phyloP scores from a whole-genome alignment of 768 basidiomycete genomes.

The Leccinellum albellum region DNA sequence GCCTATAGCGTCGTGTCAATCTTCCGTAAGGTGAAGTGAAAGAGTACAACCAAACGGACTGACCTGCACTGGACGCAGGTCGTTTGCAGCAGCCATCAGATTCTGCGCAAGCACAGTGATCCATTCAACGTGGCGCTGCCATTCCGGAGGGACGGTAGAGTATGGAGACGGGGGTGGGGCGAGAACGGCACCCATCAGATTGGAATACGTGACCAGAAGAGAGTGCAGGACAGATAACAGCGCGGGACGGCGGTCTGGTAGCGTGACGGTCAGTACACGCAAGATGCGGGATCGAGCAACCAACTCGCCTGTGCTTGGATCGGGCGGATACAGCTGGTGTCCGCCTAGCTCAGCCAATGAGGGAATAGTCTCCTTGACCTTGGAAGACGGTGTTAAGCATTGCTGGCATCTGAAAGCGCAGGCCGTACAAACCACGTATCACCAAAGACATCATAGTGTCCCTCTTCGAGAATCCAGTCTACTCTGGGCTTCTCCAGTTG shows the following conservation, averaged over 20 bases:
- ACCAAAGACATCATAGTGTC: conserved; percentile 79
- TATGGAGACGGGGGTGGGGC: conserved; percentile 55
- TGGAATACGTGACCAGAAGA: conserved; percentile 75
- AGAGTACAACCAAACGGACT: conserved; percentile 10
- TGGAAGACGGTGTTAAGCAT: conserved; percentile 11
- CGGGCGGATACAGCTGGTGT: conserved; percentile 73
- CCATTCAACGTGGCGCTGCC: conserved; percentile 77
- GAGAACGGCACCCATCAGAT: conserved; percentile 65
- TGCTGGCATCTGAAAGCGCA: conserved; percentile 8
- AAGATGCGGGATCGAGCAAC: not conserved
- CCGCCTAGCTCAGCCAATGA: conserved; percentile 81
- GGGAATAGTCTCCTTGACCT: conserved; percentile 83
- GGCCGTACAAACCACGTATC: conserved; percentile 82
- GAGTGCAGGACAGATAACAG: conserved; percentile 69
- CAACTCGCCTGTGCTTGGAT: conserved; percentile 60
- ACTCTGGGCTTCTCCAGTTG: conserved; percentile 83
- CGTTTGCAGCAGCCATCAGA: conserved; percentile 87
- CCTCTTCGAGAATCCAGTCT: conserved; percentile 88
- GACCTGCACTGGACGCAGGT: conserved; percentile 84
- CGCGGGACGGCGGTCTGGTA: conserved; percentile 71
- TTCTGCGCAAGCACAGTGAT: conserved; percentile 79
- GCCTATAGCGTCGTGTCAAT: conserved; percentile 45
- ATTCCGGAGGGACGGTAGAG: conserved; percentile 52
- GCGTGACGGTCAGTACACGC: conserved; percentile 5
- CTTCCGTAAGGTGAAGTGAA: not conserved